A percentile compares a stretch with the other conserved stretches of the same genome.
These are phyloP conservation scores for Juncus inflexus DNA, from an alignment of 176 grass and related monocot species.

Conservation along the genomic window DNA sequence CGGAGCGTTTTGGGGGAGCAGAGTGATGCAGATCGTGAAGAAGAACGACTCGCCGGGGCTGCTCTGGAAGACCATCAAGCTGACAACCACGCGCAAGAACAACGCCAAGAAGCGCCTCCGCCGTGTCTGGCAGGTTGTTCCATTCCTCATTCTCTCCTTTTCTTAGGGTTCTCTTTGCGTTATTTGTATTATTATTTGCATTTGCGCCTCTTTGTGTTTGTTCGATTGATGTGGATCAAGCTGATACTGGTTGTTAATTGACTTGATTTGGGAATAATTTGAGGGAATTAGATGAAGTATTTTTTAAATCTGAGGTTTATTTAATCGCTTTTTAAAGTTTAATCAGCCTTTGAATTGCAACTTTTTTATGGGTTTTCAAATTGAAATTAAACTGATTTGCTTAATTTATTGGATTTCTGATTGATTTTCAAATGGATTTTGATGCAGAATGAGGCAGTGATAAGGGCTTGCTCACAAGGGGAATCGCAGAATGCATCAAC, in stretches of 20 bases:
- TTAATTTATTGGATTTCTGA: too few relatives aligned
- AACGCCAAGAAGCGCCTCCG: conserved; percentile 88
- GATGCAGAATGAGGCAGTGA: conserved; percentile 27
- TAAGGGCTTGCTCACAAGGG: conserved; percentile 18
- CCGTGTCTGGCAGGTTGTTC: conserved; percentile 95
- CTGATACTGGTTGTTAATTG: neutral
- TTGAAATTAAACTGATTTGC: too few relatives aligned
- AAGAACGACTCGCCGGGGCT: conserved; percentile 60
- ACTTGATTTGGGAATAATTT: neutral
- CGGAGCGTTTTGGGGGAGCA: conserved; percentile 72
- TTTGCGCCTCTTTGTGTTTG: neutral
- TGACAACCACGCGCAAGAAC: conserved; percentile 87
- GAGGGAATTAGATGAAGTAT: neutral
- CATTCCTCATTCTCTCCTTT: neutral
- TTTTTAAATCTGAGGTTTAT: too few relatives aligned
- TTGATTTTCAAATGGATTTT: too few relatives aligned
- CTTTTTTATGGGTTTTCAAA: too few relatives aligned
- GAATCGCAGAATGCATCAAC: conserved; percentile 5
- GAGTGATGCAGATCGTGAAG: conserved; percentile 74
- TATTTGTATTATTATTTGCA: too few relatives aligned
- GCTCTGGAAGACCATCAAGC: conserved; percentile 88
- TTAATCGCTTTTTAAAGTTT: too few relatives aligned
- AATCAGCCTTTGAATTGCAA: too few relatives aligned
- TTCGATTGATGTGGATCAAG: neutral
- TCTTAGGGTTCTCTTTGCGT: neutral